These are phyloP conservation scores for Aspergillus sp. DNA, from an alignment of 2,329 filamentous ascomycete genomes.

Conservation along the genomic window DNA sequence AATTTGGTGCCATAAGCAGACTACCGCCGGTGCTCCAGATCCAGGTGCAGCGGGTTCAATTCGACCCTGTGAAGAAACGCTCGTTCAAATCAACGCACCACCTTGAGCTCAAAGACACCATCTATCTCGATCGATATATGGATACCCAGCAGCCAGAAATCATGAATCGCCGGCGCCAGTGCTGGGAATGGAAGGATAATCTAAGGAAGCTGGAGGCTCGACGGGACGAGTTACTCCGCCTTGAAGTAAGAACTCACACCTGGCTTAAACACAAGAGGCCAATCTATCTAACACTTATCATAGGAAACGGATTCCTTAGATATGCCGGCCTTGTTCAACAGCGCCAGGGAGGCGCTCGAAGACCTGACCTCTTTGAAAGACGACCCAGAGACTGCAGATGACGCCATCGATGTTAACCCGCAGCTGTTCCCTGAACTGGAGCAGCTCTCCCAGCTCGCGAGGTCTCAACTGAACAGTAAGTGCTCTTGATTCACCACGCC, in stretches of 20 bases:
- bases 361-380: constrained; percentile 42
- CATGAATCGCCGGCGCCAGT: constrained; percentile 63
- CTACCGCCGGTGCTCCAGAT: constrained; percentile 85
- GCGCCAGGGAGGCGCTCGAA: constrained; percentile 44
- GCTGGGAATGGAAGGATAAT: constrained; percentile 72
- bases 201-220: constrained; percentile 57
- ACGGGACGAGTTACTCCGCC: constrained; percentile 43
- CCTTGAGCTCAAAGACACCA: constrained; percentile 73
- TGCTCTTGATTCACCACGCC: neutral
- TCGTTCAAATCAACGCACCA: constrained; percentile 74
- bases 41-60: constrained; percentile 80
- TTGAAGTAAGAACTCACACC: constrained; percentile 23
- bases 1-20: constrained; percentile 71
- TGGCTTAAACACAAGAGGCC: constrained; percentile 9
- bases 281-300: constrained; percentile 12
- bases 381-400: constrained; percentile 27
- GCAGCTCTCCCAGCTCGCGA: constrained; percentile 45
- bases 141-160: constrained; percentile 60
- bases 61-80: constrained; percentile 59
- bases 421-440: constrained; percentile 44
- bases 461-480: constrained; percentile 49
- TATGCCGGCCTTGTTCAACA: constrained; percentile 32
- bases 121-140: constrained; percentile 89
- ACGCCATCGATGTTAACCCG: constrained; percentile 45
- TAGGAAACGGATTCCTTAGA: constrained; percentile 27